A percentile compares a stretch with the other conserved stretches of the same genome.
Conservation (phyloP, 2,329 filamentous ascomycete species). For the Cryphonectria naterciae region DNA sequence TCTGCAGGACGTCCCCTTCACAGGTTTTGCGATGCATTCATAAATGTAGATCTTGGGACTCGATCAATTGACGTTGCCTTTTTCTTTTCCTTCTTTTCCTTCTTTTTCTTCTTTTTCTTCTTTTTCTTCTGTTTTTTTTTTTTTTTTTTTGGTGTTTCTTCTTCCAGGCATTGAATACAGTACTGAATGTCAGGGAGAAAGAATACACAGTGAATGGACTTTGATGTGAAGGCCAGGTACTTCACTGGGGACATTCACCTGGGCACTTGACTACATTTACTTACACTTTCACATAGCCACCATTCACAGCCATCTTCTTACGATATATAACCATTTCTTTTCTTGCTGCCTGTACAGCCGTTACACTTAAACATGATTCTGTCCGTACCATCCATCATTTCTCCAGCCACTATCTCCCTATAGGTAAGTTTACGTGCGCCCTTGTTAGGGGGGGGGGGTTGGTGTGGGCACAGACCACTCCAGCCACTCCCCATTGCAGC, state of each 20-base stretch:
- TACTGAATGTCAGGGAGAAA: background rate
- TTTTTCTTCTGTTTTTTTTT: too few relatives aligned
- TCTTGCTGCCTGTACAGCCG: background rate
- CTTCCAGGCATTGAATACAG: too few relatives aligned
- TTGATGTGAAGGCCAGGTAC: background rate
- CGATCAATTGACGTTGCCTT: background rate
- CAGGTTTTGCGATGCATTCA: background rate
- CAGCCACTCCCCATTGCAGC: constrained; percentile 5
- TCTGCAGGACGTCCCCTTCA: background rate
- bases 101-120: too few relatives aligned
- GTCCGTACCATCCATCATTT: background rate
- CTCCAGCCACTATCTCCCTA: background rate
- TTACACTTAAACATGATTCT: background rate
- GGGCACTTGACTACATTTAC: background rate
- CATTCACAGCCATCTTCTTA: background rate
- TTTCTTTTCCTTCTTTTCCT: too few relatives aligned
- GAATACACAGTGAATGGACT: background rate
- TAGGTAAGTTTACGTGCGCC: background rate
- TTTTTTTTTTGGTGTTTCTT: too few relatives aligned
- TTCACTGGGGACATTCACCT: background rate
- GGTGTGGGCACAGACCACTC: constrained; percentile 13
- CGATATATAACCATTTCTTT: background rate
- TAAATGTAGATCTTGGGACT: background rate
- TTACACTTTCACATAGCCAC: background rate
- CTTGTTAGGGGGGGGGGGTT: background rate